These are phyloP conservation scores for Neurospora sp. DNA, from an alignment of 495 filamentous ascomycete species.

Conservation along the genomic window DNA sequence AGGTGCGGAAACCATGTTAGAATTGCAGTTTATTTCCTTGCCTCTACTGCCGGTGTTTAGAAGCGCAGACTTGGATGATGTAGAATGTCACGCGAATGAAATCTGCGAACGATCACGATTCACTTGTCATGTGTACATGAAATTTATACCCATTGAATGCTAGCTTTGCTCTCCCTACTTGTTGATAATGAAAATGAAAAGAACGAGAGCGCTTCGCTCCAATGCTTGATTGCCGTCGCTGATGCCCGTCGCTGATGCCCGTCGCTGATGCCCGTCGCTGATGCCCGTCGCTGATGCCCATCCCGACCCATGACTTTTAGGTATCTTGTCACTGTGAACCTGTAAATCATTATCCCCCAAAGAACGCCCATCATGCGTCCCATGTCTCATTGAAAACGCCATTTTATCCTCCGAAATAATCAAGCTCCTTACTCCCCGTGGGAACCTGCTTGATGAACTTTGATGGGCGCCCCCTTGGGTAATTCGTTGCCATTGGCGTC, in stretches of 20 bases:
- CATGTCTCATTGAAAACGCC: not conserved
- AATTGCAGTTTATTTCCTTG: not conserved
- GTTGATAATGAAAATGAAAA: not conserved
- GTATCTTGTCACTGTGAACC: not conserved
- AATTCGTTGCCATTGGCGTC: constrained; percentile 43
- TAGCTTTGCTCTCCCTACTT: no score
- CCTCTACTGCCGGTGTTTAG: not conserved
- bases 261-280: not conserved
- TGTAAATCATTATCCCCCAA: not conserved
- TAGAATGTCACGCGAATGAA: no score
- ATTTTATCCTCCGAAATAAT: not conserved
- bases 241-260: not conserved
- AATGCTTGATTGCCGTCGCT: not conserved
- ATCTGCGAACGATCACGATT: no score
- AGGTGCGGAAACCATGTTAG: no score
- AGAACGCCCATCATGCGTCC: not conserved
- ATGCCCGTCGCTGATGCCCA: not conserved
- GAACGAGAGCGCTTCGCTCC: not conserved
- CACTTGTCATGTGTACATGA: no score
- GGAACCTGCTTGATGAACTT: constrained; percentile 36
- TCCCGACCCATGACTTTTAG: not conserved
- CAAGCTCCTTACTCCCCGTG: constrained; percentile 32
- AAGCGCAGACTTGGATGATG: not conserved
- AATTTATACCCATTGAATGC: no score
- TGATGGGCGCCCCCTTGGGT: constrained; percentile 19